phyloP scores from a whole-genome alignment of 2,329 filamentous ascomycete genomes.

The Alternaria viburni region DNA sequence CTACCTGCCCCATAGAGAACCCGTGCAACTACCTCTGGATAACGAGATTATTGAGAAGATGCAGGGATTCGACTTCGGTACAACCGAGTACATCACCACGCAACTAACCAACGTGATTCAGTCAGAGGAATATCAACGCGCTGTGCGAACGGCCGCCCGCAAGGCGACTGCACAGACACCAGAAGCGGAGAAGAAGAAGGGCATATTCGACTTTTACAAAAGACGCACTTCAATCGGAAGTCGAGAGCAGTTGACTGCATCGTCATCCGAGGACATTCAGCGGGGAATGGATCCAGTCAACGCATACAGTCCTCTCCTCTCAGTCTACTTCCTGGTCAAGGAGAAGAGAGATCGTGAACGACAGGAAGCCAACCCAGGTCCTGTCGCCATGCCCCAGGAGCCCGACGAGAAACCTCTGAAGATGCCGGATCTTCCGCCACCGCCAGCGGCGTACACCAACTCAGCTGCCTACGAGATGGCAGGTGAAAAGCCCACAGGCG shows the following conservation, averaged over 20 bases:
- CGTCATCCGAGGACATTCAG: slow-evolving; percentile 85
- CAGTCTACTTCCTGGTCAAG: slow-evolving; percentile 93
- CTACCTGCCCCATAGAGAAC: slow-evolving; percentile 81
- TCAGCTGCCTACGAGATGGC: slow-evolving; percentile 83
- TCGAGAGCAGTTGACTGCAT: slow-evolving; percentile 80
- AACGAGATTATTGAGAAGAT: slow-evolving; percentile 85
- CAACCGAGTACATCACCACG: slow-evolving; percentile 78
- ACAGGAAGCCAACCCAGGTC: slow-evolving; percentile 64
- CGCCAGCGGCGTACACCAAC: slow-evolving; percentile 89
- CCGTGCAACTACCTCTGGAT: slow-evolving; percentile 84
- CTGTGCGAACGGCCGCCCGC: slow-evolving; percentile 72
- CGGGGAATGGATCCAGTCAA: slow-evolving; percentile 87
- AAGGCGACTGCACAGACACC: slow-evolving; percentile 66
- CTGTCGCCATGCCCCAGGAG: slow-evolving; percentile 62
- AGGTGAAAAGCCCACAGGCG: slow-evolving; percentile 84
- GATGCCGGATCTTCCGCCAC: slow-evolving; percentile 78
- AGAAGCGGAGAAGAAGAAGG: slow-evolving; percentile 77
- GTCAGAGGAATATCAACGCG: slow-evolving; percentile 91
- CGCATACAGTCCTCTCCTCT: slow-evolving; percentile 89
- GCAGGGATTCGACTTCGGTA: slow-evolving; percentile 97
- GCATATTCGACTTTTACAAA: slow-evolving; percentile 98
- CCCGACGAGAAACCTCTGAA: slow-evolving; percentile 64
- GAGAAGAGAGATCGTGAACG: slow-evolving; percentile 89
- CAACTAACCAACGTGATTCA: slow-evolving; percentile 87
- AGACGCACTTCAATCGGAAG: slow-evolving; percentile 87